phyloP scores from a whole-genome alignment of 768 basidiomycete genomes.

The Fomitopsis serialis region DNA sequence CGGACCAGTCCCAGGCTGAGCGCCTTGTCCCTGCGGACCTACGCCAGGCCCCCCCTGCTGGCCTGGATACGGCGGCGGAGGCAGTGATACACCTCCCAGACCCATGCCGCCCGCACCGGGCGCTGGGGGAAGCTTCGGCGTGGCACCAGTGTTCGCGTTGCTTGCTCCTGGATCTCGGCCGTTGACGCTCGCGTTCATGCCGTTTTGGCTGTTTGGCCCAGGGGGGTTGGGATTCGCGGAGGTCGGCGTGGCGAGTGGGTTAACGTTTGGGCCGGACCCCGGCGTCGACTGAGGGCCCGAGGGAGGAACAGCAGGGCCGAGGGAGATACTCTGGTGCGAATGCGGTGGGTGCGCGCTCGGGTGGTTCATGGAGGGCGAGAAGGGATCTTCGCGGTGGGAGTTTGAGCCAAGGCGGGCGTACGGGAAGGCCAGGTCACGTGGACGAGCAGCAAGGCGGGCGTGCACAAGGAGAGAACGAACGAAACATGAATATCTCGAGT shows the following conservation, averaged over 20 bases:
- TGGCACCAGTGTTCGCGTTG: conserved; percentile 32
- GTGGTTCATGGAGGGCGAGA: conserved; percentile 18
- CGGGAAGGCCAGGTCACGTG: conserved; percentile 3
- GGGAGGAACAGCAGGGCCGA: conserved; percentile 13
- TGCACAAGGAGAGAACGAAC: conserved; percentile 27
- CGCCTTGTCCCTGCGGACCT: conserved; percentile 14
- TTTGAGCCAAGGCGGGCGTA: too few relatives aligned
- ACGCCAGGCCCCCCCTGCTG: background rate
- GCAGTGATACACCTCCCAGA: conserved; percentile 3
- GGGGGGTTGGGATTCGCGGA: conserved; percentile 2
- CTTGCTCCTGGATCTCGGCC: background rate
- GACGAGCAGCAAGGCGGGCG: conserved; percentile 3
- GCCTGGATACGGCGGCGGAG: conserved; percentile 6
- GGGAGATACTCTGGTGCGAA: conserved; percentile 17
- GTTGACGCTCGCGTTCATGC: background rate
- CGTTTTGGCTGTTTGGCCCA: background rate
- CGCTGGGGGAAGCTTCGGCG: conserved; percentile 30
- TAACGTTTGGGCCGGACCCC: background rate
- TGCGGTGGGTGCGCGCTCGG: conserved; percentile 10
- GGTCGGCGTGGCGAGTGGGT: background rate
- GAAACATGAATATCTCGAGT: conserved; percentile 14
- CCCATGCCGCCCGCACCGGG: conserved; percentile 14
- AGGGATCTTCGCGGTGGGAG: conserved; percentile 13
- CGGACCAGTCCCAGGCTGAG: background rate
- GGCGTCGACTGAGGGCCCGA: background rate